phyloP scores from a whole-genome alignment of 2,329 filamentous ascomycete genomes.

The Dothideomycetes sp. region DNA sequence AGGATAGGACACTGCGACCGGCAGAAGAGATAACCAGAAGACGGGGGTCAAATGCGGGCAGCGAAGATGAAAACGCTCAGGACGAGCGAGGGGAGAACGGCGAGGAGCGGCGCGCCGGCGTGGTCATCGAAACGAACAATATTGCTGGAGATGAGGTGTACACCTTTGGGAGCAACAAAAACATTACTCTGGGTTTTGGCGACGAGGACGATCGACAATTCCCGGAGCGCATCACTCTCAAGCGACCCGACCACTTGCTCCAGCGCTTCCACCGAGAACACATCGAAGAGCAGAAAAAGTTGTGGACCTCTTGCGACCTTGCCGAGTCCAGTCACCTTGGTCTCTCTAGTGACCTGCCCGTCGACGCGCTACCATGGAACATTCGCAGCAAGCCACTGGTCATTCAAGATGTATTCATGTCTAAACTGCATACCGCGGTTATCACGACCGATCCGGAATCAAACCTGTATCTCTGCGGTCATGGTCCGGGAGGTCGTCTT shows the following conservation, averaged over 20 bases:
- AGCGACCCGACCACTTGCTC: conserved; percentile 67
- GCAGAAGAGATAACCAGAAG: conserved; percentile 22
- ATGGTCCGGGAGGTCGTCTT: conserved; percentile 80
- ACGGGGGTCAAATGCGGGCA: conserved; percentile 22
- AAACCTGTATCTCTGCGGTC: conserved; percentile 86
- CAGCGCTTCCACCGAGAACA: conserved; percentile 63
- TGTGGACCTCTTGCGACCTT: conserved; percentile 27
- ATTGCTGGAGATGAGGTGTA: conserved; percentile 74
- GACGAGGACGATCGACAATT: conserved; percentile 92
- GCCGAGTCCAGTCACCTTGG: conserved; percentile 12
- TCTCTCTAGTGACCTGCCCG: conserved; percentile 16
- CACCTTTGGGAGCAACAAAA: conserved; percentile 93
- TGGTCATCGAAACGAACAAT: conserved; percentile 9
- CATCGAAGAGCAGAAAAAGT: conserved; percentile 31
- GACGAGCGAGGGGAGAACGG: conserved; percentile 34
- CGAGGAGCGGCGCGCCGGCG: conserved; percentile 37
- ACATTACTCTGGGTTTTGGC: conserved; percentile 83
- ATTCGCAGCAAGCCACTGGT: conserved; percentile 61
- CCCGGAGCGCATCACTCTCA: conserved; percentile 70
- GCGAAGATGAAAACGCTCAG: conserved; percentile 42
- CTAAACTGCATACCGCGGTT: conserved; percentile 84
- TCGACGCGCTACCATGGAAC: conserved; percentile 56
- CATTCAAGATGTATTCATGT: conserved; percentile 74
- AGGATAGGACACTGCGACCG: conserved; percentile 52
- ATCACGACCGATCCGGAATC: conserved; percentile 77